Evolutionary conservation across 371 early-diverging fungal genomes (phyloP).

Genomic region (Dichotomocladium elegans): DNA sequence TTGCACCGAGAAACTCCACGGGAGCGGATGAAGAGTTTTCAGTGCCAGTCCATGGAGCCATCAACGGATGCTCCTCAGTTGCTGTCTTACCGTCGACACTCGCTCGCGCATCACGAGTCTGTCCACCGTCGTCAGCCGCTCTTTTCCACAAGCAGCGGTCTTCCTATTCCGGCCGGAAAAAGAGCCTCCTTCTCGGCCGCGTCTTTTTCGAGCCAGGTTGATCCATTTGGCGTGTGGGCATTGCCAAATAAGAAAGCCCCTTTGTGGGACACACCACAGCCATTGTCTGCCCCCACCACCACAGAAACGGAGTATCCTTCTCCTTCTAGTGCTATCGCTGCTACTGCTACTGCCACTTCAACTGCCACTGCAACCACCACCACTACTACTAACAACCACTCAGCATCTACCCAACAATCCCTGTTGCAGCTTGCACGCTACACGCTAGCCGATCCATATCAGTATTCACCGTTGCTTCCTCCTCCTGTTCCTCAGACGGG

Average conservation of each 20-base stretch:
- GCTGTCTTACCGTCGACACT: conserved; percentile 24
- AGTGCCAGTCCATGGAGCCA: conserved; percentile 1
- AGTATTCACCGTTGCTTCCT: not conserved
- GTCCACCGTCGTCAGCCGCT: conserved; percentile 7
- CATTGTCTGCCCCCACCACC: conserved; percentile 7
- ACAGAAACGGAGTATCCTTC: not conserved
- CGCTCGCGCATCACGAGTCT: conserved; percentile 14
- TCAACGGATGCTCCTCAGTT: too few relatives aligned
- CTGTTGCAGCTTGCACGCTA: conserved; percentile 1
- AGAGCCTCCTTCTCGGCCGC: conserved; percentile 7
- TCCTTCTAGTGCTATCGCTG: too few relatives aligned
- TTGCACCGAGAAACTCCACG: too few relatives aligned
- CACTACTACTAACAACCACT: not conserved
- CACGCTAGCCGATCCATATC: conserved; percentile 1
- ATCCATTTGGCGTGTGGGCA: conserved; percentile 5
- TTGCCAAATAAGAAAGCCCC: conserved; percentile 9
- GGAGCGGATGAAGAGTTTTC: conserved; percentile 2
- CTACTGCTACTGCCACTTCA: too few relatives aligned
- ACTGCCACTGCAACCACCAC: not conserved
- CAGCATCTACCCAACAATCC: conserved; percentile 10
- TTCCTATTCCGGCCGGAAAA: conserved; percentile 3
- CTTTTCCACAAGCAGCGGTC: conserved; percentile 1
- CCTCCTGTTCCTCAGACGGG: not conserved
- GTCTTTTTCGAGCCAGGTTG: not conserved
- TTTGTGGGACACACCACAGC: conserved; percentile 6